Evolutionary conservation across 352 stramenopile genomes (phyloP).

Genomic region (Albugo laibachii): DNA sequence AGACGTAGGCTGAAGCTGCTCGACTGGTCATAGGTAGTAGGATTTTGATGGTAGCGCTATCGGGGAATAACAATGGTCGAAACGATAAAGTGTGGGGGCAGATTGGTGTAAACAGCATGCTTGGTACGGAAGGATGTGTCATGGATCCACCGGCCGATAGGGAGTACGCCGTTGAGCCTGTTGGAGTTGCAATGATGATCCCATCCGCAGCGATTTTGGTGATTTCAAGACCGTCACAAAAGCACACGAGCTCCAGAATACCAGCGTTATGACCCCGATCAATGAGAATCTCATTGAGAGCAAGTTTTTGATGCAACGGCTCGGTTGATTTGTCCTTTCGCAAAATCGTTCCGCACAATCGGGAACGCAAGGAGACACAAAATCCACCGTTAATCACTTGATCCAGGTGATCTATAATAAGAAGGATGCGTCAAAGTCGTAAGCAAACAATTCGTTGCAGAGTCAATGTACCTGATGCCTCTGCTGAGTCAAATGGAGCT

Average conservation of each 20-base stretch:
- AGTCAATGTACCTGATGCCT: constrained; percentile 15
- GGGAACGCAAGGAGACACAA: constrained; percentile 63
- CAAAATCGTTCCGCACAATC: constrained; percentile 49
- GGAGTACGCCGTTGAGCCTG: constrained; percentile 95
- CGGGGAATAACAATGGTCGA: constrained; percentile 80
- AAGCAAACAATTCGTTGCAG: background rate
- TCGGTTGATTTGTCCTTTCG: constrained; percentile 31
- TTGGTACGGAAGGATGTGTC: constrained; percentile 92
- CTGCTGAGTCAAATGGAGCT: constrained; percentile 80
- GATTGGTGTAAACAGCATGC: constrained; percentile 97
- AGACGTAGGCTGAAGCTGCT: constrained; percentile 55
- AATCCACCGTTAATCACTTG: constrained; percentile 65
- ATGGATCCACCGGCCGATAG: constrained; percentile 95
- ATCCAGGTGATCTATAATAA: constrained; percentile 42
- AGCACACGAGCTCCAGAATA: constrained; percentile 93
- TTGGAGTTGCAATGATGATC: constrained; percentile 97
- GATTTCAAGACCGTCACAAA: constrained; percentile 90
- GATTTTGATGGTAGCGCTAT: constrained; percentile 81
- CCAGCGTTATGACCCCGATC: constrained; percentile 80
- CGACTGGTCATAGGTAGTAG: constrained; percentile 66
- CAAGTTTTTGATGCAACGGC: constrained; percentile 14
- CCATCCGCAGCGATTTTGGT: constrained; percentile 91
- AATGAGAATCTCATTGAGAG: constrained; percentile 98
- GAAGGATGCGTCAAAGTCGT: background rate
- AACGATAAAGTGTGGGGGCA: constrained; percentile 95